Base-by-base conservation (phyloP, 495 filamentous ascomycete genomes). In the Astrothelium macrocarpum region DNA sequence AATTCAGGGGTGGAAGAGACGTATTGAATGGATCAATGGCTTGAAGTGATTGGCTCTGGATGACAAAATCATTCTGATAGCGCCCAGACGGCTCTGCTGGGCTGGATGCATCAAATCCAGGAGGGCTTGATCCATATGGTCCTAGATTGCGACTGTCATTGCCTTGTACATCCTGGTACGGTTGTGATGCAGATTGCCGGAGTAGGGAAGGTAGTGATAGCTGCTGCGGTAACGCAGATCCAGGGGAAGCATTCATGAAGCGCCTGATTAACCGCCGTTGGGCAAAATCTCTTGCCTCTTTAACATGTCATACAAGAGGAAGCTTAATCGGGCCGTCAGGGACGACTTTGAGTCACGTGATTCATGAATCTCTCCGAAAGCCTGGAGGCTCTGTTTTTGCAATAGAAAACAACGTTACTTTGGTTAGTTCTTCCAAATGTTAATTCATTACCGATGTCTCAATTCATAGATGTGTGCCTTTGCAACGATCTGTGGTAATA, bases 261-360 rank as follows among this genome's bases (percentile, higher is more conserved):
- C 49, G 4, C 25, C 14, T 39, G 14, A 9, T 26, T 56, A 56
- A 56, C 9, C 49, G 49, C 49, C 49, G 49, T 28, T 16, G 25
- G n/a, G 49, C 25, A 29, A 25, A 56, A 56, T 56, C 49, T 56
- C 49, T 56, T 56, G 49, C 49, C 49, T 56, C 49, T 56, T 56
- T 56, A 56, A 56, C 49, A 26, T 56, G 12, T 5, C 49, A 29
- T 56, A 28, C 9, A 25, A 9, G 23, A 10, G 2, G 49, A 28
- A 25, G 49, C 7, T 56, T 9, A 29, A 29, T 20, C 20, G 14
- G 34, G 14, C 23, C 49, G 25, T 56, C 49, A n/a, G 23, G 49
- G 16, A 16, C 20, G 20, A 56, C 9, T 29, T 9, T 28, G 0
- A 2, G 29, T 56, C 49, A 56, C 49, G 49, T 56, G 49, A 56